Base-by-base conservation (phyloP, 2,329 filamentous ascomycete genomes). In the Ustulina deusta region DNA sequence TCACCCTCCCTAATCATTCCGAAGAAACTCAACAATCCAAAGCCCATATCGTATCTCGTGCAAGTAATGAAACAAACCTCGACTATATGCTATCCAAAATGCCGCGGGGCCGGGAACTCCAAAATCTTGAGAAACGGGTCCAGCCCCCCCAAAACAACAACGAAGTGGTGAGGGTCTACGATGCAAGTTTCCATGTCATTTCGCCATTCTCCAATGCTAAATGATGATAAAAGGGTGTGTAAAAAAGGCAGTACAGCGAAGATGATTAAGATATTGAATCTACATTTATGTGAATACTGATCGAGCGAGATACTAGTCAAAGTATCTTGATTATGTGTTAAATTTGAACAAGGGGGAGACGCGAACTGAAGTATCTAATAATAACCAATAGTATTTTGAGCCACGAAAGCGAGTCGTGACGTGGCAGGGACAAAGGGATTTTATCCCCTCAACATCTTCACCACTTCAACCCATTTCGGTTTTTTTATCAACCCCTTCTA, bases 321-420 rank as follows among this genome's bases (percentile, higher is more conserved):
- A 34, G 51, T 42, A 60, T 69, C 15, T 62, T 40, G n/a, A n/a
- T 15, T 38, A 49, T 63, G 32, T 44, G 38, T 59, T 44, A 7
- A 63, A 61, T 42, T 61, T 34, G 27, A 59, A 63, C 59, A 34
- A 70, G 56, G 32, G 61, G 61, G 32, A 52, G 61, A 63, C 57
- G 36, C 60, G 67, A 65, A 71, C 42, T 56, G 55, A 68, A 66
- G 55, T 70, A 66, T 60, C 61, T 60, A 61, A 56, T 51, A 65
- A 64, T 63, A 52, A 68, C 46, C 15, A 38, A 32, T 66, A 64
- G 62, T 65, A 66, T 65, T 64, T 61, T 59, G 48, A 57, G 61
- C 61, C 66, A 51, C n/a, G 57, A 32, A 40, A 66, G 52, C 34
- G 32, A 40, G 25, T 59, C 27, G 36, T 29, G 44, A 36, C 38